Evolutionary conservation across 768 basidiomycete genomes (phyloP).

Genomic region (Leucosporidium creatinivorum): DNA sequence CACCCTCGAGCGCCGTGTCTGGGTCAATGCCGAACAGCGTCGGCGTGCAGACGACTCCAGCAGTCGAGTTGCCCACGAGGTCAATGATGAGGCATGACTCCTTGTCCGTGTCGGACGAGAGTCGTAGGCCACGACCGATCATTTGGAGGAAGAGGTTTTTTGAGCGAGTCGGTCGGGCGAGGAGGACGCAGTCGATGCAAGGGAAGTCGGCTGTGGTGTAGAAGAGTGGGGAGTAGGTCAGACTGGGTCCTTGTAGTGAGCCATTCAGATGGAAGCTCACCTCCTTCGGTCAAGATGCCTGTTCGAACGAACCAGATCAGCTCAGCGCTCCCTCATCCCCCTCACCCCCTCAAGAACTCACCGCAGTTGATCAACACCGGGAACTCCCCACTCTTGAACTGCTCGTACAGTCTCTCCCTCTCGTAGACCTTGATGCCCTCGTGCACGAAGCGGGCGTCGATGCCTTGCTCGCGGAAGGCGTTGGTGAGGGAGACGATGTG

Average conservation of each 20-base stretch:
- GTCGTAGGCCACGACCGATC: conserved; percentile 84
- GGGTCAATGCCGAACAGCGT: conserved; percentile 80
- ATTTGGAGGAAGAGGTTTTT: conserved; percentile 86
- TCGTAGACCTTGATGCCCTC: conserved; percentile 59
- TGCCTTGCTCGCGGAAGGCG: conserved; percentile 61
- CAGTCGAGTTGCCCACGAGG: conserved; percentile 49
- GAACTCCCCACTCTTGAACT: conserved; percentile 64
- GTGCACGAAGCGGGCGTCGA: conserved; percentile 78
- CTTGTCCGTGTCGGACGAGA: conserved; percentile 74
- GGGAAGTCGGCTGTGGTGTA: conserved; percentile 67
- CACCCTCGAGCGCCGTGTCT: conserved; percentile 60
- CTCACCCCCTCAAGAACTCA: conserved; percentile 38
- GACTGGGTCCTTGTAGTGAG: too few species aligned
- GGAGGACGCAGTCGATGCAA: conserved; percentile 80
- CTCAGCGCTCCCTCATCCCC: background rate
- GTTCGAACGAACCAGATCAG: too few species aligned
- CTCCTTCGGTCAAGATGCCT: conserved; percentile 25
- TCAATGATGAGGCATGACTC: conserved; percentile 80
- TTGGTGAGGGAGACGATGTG: conserved; percentile 71
- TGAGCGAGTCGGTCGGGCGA: conserved; percentile 82
- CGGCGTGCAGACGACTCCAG: conserved; percentile 66
- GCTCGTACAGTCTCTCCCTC: conserved; percentile 56
- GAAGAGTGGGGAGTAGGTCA: too few species aligned
- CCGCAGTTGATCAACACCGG: conserved; percentile 88
- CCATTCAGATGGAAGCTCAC: conserved; percentile 8